Conservation (phyloP, 257 asterid genomes). For the Petunia secreta region DNA sequence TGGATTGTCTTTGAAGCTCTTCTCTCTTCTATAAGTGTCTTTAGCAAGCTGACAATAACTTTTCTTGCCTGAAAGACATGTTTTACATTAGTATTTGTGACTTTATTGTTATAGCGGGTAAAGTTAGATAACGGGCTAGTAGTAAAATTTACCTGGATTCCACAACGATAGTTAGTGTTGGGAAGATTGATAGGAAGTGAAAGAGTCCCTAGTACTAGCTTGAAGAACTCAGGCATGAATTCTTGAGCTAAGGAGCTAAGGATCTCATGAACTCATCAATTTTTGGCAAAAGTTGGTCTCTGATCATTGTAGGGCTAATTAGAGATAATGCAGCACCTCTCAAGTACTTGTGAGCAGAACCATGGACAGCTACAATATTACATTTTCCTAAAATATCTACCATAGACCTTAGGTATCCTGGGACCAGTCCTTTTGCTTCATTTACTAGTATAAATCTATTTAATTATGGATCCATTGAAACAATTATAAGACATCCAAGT, state of each 20-base stretch:
- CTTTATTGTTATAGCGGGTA: neutral
- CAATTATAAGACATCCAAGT: conserved; percentile 82
- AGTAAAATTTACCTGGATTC: conserved; percentile 64
- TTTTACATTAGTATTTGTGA: neutral
- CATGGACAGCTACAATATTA: conserved; percentile 80
- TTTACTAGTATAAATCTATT: conserved; percentile 73
- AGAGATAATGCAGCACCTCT: conserved; percentile 77
- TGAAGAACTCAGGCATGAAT: conserved; percentile 92
- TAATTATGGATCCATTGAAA: conserved; percentile 86
- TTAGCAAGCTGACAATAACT: conserved; percentile 56
- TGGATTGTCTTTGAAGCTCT: conserved; percentile 47
- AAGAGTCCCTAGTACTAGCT: conserved; percentile 85
- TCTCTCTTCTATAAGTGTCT: conserved; percentile 59
- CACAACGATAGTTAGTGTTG: conserved; percentile 71
- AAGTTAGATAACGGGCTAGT: neutral
- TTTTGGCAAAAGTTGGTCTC: conserved; percentile 63
- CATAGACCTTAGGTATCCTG: conserved; percentile 89
- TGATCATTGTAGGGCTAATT: conserved; percentile 67
- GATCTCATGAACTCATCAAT: conserved; percentile 68
- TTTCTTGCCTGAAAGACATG: conserved; percentile 67
- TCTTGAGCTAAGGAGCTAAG: conserved; percentile 57
- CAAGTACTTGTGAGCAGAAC: conserved; percentile 70
- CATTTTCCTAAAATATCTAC: conserved; percentile 76
- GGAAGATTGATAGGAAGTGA: conserved; percentile 95
- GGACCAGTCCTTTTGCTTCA: conserved; percentile 86